Base-by-base conservation (phyloP, 2,329 filamentous ascomycete species). In the Fusarium sp. region DNA sequence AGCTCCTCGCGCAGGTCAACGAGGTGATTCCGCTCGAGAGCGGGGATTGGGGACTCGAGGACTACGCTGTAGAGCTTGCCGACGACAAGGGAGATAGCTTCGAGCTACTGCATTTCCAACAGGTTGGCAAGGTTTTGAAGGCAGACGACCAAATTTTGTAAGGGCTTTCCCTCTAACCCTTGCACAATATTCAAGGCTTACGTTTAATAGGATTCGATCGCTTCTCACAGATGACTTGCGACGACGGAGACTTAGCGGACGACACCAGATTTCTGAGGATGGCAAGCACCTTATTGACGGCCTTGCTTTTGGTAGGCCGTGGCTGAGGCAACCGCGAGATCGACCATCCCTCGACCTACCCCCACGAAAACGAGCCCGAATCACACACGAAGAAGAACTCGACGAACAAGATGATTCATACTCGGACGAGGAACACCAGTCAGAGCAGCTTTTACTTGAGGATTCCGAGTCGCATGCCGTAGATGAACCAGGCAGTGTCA, bases 81-180 rank as follows among this genome's bases (percentile, higher is more conserved):
- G 86, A 88, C 65, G 77, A 79, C 31, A 83, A 85, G 40, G 88
- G 88, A n/a, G 85, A 83, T 20, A 91, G 89, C 54, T 98, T 94
- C 75, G 96, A 98, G 83, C 97, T 94, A 77, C 84, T 98, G 66
- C 96, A 98, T 84, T 98, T 94, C 78, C 92, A 94, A 80, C 87
- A 89, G 22, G 88, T 97, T 7, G 86, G 87, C 16, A 88, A 88
- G 52, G 86, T 97, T 11, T 85, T 98, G 67, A 93, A 94, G 75
- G 92, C 96, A 61, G 95, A 97, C 64, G 95, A 98, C 78, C 91
- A 95, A 81, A 90, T 98, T 65, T 86, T 93, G 93, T 95, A 85
- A 78, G 92, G 87, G 42, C 42, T 58, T 54, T 42, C 58, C 59
- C 27, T 22, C 38, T 27, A 13, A 9, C 29, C 1, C n/a, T 18